Conservation (phyloP, 352 stramenopile genomes). For the Elongisporangium prolatum region DNA sequence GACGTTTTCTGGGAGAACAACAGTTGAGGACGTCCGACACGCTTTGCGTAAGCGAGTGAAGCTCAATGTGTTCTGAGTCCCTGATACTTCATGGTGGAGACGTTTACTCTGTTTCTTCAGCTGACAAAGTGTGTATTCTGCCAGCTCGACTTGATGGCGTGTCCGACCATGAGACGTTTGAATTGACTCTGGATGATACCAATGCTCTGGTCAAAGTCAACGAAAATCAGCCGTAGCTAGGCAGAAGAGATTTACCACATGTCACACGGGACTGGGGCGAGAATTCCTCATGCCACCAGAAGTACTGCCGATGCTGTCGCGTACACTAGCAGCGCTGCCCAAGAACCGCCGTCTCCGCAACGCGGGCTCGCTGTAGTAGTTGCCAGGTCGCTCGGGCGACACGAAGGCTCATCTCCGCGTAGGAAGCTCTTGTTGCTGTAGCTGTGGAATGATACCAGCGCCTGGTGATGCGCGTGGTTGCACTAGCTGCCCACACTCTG, state of each 20-base stretch:
- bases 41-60: too few species aligned
- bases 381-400: slow-evolving; percentile 16
- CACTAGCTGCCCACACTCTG: slow-evolving; percentile 34
- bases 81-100: too few species aligned
- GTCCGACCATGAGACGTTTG: background rate
- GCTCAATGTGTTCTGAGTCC: too few species aligned
- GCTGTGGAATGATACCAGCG: slow-evolving; percentile 29
- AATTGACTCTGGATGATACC: background rate
- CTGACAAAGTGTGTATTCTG: too few species aligned
- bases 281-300: too few species aligned
- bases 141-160: background rate
- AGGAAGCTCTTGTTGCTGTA: slow-evolving; percentile 25
- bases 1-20: too few species aligned
- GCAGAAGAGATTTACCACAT: background rate
- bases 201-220: background rate
- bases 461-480: slow-evolving; percentile 29
- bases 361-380: slow-evolving; percentile 69
- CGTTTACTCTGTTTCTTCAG: too few species aligned
- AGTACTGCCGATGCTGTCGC: too few species aligned
- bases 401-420: slow-evolving; percentile 33
- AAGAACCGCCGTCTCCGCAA: slow-evolving; percentile 22
- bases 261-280: background rate
- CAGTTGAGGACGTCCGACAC: too few species aligned
- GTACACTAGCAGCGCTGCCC: too few species aligned
- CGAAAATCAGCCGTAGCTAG: background rate